These are phyloP conservation scores for Ophiostoma sp. DNA, from an alignment of 2,329 filamentous ascomycete species.

Conservation along the genomic window DNA sequence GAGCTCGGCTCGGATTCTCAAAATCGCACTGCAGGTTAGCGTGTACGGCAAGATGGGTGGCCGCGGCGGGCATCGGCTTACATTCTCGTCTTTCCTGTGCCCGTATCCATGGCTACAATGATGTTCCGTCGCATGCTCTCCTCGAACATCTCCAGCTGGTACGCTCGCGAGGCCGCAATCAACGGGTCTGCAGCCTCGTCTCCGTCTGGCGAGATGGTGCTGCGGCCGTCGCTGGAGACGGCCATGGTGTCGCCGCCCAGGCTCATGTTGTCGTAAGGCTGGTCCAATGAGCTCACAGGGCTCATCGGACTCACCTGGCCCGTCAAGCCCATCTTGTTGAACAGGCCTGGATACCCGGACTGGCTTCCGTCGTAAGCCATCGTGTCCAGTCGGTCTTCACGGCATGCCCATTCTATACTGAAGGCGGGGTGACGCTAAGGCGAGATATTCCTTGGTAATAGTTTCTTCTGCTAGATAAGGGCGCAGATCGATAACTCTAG, in stretches of 20 bases:
- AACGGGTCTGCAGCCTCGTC: slow-evolving; percentile 5
- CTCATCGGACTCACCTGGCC: neutral
- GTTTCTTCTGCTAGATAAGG: too few relatives aligned
- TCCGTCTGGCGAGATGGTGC: slow-evolving; percentile 27
- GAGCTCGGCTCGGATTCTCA: slow-evolving; percentile 62
- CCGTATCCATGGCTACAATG: slow-evolving; percentile 74
- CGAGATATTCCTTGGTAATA: too few relatives aligned
- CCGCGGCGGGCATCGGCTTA: slow-evolving; percentile 36
- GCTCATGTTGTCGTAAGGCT: too few relatives aligned
- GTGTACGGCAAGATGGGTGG: neutral
- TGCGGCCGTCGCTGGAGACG: neutral
- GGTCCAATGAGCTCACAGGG: neutral
- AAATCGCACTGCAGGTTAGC: slow-evolving; percentile 49
- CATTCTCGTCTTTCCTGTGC: slow-evolving; percentile 74
- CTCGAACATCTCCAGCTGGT: slow-evolving; percentile 72
- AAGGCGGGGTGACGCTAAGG: neutral
- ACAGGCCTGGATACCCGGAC: neutral
- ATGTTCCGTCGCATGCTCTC: slow-evolving; percentile 63
- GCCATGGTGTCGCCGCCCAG: neutral
- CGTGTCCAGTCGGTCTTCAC: neutral
- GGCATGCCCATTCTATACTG: neutral
- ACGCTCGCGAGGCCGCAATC: slow-evolving; percentile 42
- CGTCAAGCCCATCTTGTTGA: neutral
- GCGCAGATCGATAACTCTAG: too few relatives aligned
- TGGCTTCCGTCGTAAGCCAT: slow-evolving; percentile 3